A percentile compares a stretch with the other conserved stretches of the same genome.
phyloP scores from a whole-genome alignment of 176 grass and related monocot genomes.

The Poa annua region DNA sequence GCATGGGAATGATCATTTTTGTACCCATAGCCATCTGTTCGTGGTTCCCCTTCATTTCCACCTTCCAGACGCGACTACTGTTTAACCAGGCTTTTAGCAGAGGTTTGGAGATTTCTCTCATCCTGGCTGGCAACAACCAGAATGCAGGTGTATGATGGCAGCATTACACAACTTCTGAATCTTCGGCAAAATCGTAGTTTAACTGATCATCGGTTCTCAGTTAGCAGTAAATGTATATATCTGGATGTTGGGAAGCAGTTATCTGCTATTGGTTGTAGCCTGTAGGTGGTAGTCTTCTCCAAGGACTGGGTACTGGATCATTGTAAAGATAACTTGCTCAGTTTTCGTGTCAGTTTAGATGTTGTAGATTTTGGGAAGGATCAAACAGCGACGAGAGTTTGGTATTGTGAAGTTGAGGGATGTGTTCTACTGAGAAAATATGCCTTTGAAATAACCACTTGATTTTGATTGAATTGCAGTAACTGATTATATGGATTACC shows the following conservation, averaged over 20 bases:
- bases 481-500: not conserved
- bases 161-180: not conserved
- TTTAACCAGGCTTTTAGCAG: constrained; percentile 96
- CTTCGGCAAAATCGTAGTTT: not conserved
- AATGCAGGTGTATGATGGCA: constrained; percentile 63
- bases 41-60: constrained; percentile 86
- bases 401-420: not conserved
- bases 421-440: not conserved
- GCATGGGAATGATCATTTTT: constrained; percentile 75
- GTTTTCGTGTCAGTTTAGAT: not conserved
- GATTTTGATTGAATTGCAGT: not conserved
- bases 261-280: constrained; percentile 4
- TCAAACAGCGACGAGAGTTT: not conserved
- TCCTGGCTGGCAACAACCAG: constrained; percentile 91
- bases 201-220: not conserved
- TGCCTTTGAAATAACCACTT: not conserved
- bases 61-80: constrained; percentile 90
- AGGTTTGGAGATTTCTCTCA: constrained; percentile 95
- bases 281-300: not conserved
- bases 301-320: not conserved
- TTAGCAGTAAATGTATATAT: constrained; percentile 52
- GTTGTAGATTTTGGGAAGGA: not conserved
- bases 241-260: constrained; percentile 21
- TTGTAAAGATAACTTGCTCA: not conserved
- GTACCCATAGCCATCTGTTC: constrained; percentile 71